Percentiles rank a stretch among this genome's conserved stretches.
Conservation (phyloP, 495 filamentous ascomycete species). For the Daldinia bambusicola region DNA sequence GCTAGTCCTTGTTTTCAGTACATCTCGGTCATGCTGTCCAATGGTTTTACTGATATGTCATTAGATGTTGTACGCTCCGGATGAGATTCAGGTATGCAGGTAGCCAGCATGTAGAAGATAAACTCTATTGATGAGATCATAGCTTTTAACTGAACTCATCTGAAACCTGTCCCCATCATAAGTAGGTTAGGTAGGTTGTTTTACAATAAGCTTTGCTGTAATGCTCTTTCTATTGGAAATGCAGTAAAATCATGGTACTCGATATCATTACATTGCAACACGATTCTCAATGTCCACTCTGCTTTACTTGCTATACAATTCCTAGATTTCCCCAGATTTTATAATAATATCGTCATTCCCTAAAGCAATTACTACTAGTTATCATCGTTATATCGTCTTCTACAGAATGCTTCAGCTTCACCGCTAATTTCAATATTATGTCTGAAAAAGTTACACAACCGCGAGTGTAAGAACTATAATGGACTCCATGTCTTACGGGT, state of each 20-base stretch:
- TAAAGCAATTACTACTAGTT: not conserved
- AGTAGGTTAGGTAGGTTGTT: not conserved
- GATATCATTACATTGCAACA: not conserved
- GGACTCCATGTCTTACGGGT: not conserved
- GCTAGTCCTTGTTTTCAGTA: too few relatives aligned
- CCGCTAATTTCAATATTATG: conserved; percentile 10
- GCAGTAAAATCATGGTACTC: not conserved
- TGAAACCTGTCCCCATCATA: not conserved
- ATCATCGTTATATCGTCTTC: not conserved
- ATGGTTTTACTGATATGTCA: too few relatives aligned
- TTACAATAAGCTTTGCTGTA: not conserved
- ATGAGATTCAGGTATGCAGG: not conserved
- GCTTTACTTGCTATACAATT: not conserved
- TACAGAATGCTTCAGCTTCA: not conserved
- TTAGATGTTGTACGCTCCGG: not conserved
- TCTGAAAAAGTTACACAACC: conserved; percentile 8
- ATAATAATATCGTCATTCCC: not conserved
- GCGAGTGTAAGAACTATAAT: conserved; percentile 8
- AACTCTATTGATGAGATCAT: not conserved
- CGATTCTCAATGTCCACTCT: not conserved
- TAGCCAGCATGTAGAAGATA: not conserved
- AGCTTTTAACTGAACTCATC: not conserved
- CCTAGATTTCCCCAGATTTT: not conserved
- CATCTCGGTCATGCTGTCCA: too few relatives aligned
- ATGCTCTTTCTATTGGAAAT: not conserved